Conservation (phyloP, 1,139 yeast species). For the Yamadazyma trypodendri region DNA sequence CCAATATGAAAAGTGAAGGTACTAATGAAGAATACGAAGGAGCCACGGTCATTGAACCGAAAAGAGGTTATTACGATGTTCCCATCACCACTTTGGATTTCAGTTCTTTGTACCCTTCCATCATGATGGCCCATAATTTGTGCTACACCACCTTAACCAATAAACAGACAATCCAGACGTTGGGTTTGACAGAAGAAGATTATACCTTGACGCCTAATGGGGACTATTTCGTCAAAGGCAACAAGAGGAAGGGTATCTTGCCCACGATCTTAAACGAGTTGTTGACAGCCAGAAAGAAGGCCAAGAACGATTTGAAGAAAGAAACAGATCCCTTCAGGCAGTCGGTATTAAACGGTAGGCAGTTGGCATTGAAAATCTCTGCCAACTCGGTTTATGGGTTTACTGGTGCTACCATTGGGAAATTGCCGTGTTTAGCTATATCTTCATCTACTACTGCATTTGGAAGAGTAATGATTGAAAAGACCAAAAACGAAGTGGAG, state of each 20-base stretch:
- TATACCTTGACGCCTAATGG: constrained; percentile 90
- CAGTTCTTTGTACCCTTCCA: constrained; percentile 95
- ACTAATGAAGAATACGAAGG: constrained; percentile 93
- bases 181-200: constrained; percentile 67
- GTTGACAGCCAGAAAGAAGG: constrained; percentile 87
- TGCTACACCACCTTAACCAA: constrained; percentile 89
- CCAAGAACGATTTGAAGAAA: constrained; percentile 83
- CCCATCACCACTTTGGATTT: constrained; percentile 98
- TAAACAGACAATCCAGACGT: constrained; percentile 64
- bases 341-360: constrained; percentile 95
- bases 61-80: constrained; percentile 90
- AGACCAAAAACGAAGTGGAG: constrained; percentile 84
- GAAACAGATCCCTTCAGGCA: constrained; percentile 93
- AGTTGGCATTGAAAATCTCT: constrained; percentile 90
- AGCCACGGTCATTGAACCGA: constrained; percentile 97
- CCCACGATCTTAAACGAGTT: constrained; percentile 92
- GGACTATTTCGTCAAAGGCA: constrained; percentile 80
- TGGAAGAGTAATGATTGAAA: constrained; percentile 96
- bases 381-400: constrained; percentile 99
- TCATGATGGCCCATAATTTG: constrained; percentile 98
- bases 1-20: constrained; percentile 84
- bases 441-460: constrained; percentile 94
- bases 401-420: constrained; percentile 98
- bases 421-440: constrained; percentile 92
- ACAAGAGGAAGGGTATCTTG: constrained; percentile 74